Evolutionary conservation across 2,329 filamentous ascomycete genomes (phyloP).

Genomic region (Stachybotrys elegans): DNA sequence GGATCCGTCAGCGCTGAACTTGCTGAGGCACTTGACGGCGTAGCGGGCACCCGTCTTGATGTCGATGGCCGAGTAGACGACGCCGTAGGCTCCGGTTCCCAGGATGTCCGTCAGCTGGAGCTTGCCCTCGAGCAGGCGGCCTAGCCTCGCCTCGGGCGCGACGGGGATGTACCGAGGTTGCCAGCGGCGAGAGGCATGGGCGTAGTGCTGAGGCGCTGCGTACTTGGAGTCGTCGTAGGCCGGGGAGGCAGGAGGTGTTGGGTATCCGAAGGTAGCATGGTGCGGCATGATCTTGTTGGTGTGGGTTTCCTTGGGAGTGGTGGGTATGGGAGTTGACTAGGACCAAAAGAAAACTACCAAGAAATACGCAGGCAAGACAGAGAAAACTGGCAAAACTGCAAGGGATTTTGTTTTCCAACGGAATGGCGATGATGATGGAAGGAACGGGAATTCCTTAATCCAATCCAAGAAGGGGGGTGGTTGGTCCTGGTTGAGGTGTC

Average conservation of each 20-base stretch:
- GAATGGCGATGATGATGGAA: neutral
- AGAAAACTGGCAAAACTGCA: conserved; percentile 2
- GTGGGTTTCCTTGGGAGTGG: conserved; percentile 21
- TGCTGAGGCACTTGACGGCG: conserved; percentile 96
- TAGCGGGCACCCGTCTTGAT: conserved; percentile 76
- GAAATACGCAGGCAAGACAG: neutral
- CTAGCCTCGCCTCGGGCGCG: conserved; percentile 79
- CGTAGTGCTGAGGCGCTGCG: conserved; percentile 31
- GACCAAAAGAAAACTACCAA: conserved; percentile 13
- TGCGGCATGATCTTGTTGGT: conserved; percentile 51
- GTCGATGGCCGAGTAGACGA: conserved; percentile 87
- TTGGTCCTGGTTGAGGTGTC: conserved; percentile 13
- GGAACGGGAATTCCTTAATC: neutral
- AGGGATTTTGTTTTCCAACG: conserved; percentile 2
- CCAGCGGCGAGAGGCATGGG: conserved; percentile 31
- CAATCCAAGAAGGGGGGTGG: conserved; percentile 8
- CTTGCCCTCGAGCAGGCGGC: conserved; percentile 74
- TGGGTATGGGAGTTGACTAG: conserved; percentile 13
- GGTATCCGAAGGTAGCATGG: conserved; percentile 52
- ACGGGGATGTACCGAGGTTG: conserved; percentile 49
- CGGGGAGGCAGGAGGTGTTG: conserved; percentile 54
- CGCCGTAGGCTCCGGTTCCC: conserved; percentile 91
- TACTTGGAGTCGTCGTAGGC: conserved; percentile 46
- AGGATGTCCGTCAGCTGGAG: conserved; percentile 81
- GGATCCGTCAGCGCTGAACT: conserved; percentile 66